phyloP scores from a whole-genome alignment of 2,329 filamentous ascomycete species.

The Aureobasidium sp. region DNA sequence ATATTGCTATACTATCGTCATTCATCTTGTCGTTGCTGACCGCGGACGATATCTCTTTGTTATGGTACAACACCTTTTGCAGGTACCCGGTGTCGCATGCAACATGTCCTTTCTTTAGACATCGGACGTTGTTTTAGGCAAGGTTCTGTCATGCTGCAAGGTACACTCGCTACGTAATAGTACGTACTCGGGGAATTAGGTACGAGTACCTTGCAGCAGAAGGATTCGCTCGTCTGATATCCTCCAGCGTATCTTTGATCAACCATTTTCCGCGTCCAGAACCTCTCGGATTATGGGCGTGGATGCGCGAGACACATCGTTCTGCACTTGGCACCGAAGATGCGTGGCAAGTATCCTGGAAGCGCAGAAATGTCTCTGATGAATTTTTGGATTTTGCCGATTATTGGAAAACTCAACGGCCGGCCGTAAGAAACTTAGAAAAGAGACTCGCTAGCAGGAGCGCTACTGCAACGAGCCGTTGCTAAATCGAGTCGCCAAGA shows the following conservation, averaged over 20 bases:
- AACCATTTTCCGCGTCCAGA: neutral
- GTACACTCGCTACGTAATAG: neutral
- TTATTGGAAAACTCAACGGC: constrained; percentile 2
- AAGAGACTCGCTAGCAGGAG: constrained; percentile 4
- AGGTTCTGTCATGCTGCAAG: constrained; percentile 12
- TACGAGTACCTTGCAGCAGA: neutral
- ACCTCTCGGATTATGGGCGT: neutral
- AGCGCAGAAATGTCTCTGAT: constrained; percentile 9
- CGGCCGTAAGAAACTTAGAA: constrained; percentile 1
- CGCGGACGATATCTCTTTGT: neutral
- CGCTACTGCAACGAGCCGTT: neutral
- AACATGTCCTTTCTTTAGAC: neutral
- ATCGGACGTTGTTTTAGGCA: neutral
- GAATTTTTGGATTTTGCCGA: neutral
- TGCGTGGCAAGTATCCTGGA: neutral
- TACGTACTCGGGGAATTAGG: neutral
- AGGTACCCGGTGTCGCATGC: neutral
- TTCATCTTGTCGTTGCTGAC: neutral
- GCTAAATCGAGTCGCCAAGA: constrained; percentile 2
- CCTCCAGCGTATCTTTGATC: neutral
- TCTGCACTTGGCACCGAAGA: constrained; percentile 7
- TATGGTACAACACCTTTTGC: neutral
- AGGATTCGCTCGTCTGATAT: neutral
- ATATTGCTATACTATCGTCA: constrained; percentile 5
- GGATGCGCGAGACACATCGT: neutral